phyloP scores from a whole-genome alignment of 306 rosid genomes.

The Cicer cuneatum region DNA sequence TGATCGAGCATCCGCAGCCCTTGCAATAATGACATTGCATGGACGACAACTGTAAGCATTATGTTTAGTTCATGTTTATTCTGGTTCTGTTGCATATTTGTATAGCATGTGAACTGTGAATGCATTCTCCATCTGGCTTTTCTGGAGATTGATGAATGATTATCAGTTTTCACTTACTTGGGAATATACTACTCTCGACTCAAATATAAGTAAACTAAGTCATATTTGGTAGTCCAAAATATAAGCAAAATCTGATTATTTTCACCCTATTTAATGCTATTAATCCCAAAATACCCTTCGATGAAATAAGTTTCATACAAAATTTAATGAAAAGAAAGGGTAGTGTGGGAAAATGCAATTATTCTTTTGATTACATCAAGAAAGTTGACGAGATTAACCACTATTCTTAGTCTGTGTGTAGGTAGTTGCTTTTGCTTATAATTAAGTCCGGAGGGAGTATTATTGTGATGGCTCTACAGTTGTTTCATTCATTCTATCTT shows the following conservation, averaged over 20 bases:
- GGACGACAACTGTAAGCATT: conserved; percentile 68
- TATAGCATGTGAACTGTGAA: conserved; percentile 30
- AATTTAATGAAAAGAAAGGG: too few species aligned
- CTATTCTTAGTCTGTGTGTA: too few species aligned
- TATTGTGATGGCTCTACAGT: conserved; percentile 10
- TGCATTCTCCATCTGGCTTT: conserved; percentile 25
- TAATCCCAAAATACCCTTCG: too few species aligned
- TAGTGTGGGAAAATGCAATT: too few species aligned
- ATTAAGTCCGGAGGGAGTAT: not conserved
- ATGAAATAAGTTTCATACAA: too few species aligned
- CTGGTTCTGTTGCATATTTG: conserved; percentile 33
- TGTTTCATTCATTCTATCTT: conserved; percentile 8
- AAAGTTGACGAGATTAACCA: too few species aligned
- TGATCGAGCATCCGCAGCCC: conserved; percentile 66
- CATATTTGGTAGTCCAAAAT: too few species aligned
- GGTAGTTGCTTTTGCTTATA: too few species aligned
- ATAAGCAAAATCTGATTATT: too few species aligned
- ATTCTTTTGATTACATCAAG: too few species aligned
- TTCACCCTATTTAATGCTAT: too few species aligned
- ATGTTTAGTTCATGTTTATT: conserved; percentile 26
- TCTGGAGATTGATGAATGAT: conserved; percentile 28
- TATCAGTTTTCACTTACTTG: conserved; percentile 33
- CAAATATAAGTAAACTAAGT: too few species aligned
- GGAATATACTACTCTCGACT: not conserved
- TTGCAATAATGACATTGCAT: conserved; percentile 68